A percentile compares a stretch with the other conserved stretches of the same genome.
Evolutionary conservation across 805 yeast genomes (phyloP).

Genomic region (Myxozyma monticola): DNA sequence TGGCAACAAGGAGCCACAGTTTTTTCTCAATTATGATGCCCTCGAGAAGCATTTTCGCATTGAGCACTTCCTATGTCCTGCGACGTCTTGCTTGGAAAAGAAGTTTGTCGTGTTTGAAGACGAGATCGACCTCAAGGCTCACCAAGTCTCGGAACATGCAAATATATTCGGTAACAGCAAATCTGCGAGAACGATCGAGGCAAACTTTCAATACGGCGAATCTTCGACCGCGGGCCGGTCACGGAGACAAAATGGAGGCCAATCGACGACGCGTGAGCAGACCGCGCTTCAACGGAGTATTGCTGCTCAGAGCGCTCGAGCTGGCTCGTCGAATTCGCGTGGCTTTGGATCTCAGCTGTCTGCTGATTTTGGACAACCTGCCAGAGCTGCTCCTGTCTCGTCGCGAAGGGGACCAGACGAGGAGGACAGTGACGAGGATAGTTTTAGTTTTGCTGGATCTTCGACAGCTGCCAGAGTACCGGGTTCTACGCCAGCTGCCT

Average conservation of each 20-base stretch:
- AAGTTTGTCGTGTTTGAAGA: constrained; percentile 90
- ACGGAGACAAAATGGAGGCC: not conserved
- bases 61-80: constrained; percentile 76
- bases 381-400: not conserved
- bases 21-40: constrained; percentile 73
- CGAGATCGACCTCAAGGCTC: constrained; percentile 82
- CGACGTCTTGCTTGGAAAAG: constrained; percentile 76
- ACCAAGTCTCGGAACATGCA: constrained; percentile 81
- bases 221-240: constrained; percentile 2
- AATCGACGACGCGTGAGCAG: not conserved
- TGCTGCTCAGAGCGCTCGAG: not conserved
- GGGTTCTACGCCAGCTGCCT: too few relatives aligned
- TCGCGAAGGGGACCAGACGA: too few relatives aligned
- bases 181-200: constrained; percentile 23
- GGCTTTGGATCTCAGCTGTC: constrained; percentile 18
- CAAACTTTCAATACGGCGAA: constrained; percentile 18
- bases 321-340: not conserved
- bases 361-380: constrained; percentile 11
- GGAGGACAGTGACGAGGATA: constrained; percentile 1
- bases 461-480: not conserved
- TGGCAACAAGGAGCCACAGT: constrained; percentile 55
- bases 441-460: not conserved
- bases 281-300: not conserved
- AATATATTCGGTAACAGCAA: constrained; percentile 45
- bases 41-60: constrained; percentile 71